These are phyloP conservation scores for Calocybe indica DNA, from an alignment of 768 basidiomycete genomes.

Conservation along the genomic window DNA sequence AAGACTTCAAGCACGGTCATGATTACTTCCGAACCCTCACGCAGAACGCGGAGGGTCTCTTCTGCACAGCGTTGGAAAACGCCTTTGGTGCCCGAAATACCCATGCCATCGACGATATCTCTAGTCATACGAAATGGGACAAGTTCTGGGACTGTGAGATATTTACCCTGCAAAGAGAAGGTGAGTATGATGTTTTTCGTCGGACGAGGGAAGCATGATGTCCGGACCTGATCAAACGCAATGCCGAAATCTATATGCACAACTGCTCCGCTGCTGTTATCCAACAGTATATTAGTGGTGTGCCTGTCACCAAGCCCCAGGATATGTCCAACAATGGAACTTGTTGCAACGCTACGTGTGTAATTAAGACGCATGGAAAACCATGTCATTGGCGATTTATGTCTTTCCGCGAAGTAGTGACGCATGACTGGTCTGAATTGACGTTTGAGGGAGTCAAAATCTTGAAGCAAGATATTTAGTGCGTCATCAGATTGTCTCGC, in stretches of 20 bases:
- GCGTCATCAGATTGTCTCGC: conserved; percentile 11
- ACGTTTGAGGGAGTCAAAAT: conserved; percentile 30
- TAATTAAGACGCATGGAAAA: conserved; percentile 88
- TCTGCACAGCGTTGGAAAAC: conserved; percentile 95
- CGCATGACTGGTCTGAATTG: conserved; percentile 83
- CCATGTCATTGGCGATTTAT: conserved; percentile 88
- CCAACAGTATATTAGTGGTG: conserved; percentile 85
- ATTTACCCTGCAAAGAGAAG: conserved; percentile 55
- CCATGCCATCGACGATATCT: conserved; percentile 94
- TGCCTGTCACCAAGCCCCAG: conserved; percentile 94
- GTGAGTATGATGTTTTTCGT: background rate
- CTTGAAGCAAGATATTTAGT: conserved; percentile 20
- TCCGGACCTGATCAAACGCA: conserved; percentile 84
- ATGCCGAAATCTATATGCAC: conserved; percentile 97
- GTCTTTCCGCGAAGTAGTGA: conserved; percentile 88
- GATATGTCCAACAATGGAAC: conserved; percentile 89
- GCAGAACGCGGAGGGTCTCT: conserved; percentile 87
- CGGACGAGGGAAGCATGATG: background rate
- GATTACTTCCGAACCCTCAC: conserved; percentile 80
- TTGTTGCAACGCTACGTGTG: conserved; percentile 87
- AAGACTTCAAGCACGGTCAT: conserved; percentile 96
- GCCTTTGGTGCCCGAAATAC: conserved; percentile 82
- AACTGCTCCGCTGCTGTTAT: conserved; percentile 76
- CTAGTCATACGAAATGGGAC: conserved; percentile 95
- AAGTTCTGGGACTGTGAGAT: conserved; percentile 72